phyloP scores from a whole-genome alignment of 768 basidiomycete species.

The Rubroboletus pulcherrimus region DNA sequence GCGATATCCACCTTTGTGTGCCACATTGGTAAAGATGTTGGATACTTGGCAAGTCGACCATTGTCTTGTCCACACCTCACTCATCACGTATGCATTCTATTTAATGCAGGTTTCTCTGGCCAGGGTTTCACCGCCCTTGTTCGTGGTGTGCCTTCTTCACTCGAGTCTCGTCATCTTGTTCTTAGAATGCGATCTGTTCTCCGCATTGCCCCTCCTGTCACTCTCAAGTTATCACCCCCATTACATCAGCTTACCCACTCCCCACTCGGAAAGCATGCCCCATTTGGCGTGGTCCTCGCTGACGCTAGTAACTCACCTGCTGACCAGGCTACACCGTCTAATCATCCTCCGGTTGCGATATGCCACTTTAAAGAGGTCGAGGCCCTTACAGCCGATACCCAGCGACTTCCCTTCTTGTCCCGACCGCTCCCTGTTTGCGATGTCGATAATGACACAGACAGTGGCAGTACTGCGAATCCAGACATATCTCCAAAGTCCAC shows the following conservation, averaged over 20 bases:
- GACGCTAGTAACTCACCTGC: neutral
- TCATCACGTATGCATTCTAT: slow-evolving; percentile 6
- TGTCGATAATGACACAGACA: neutral
- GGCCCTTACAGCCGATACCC: neutral
- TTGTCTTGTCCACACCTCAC: slow-evolving; percentile 16
- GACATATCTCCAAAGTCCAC: neutral
- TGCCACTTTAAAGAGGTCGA: neutral
- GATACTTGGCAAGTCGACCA: slow-evolving; percentile 1
- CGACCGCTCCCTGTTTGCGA: neutral
- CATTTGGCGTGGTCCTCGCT: neutral
- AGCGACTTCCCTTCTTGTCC: neutral
- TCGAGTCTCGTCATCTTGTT: neutral
- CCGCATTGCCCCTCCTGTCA: slow-evolving; percentile 2
- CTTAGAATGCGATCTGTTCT: slow-evolving; percentile 12
- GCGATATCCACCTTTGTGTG: slow-evolving; percentile 2
- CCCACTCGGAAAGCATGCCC: slow-evolving; percentile 1
- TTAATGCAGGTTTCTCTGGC: slow-evolving; percentile 7
- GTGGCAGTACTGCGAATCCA: neutral
- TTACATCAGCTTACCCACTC: neutral
- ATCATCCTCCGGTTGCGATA: neutral
- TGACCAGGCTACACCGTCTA: neutral
- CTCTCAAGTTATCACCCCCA: slow-evolving; percentile 3
- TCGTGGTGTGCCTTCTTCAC: neutral
- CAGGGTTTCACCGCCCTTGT: neutral
- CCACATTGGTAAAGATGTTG: slow-evolving; percentile 6